Conservation (phyloP, 148 eudicot genomes). For the Rhododendron simsii region DNA sequence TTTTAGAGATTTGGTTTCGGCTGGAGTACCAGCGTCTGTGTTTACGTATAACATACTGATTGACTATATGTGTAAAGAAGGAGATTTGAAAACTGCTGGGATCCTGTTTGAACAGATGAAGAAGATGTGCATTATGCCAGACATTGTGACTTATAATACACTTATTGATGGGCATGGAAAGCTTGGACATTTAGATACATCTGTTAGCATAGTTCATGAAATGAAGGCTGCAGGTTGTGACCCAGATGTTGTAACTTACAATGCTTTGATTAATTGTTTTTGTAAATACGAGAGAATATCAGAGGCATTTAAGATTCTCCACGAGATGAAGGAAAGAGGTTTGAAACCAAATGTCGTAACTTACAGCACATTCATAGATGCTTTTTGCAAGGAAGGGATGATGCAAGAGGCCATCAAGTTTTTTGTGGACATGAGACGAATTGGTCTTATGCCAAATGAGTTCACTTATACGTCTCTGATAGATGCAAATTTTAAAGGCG, state of each 20-base stretch:
- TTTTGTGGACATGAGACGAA: conserved; percentile 83
- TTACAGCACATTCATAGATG: conserved; percentile 91
- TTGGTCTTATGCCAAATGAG: conserved; percentile 79
- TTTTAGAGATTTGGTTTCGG: conserved; percentile 57
- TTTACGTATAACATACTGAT: conserved; percentile 88
- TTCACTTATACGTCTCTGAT: conserved; percentile 79
- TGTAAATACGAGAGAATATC: conserved; percentile 70
- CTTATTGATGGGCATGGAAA: conserved; percentile 87
- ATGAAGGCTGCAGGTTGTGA: conserved; percentile 60
- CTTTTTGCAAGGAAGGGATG: conserved; percentile 93
- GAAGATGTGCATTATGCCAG: conserved; percentile 51
- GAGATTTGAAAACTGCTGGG: conserved; percentile 54
- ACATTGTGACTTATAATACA: conserved; percentile 84
- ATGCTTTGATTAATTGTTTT: conserved; percentile 75
- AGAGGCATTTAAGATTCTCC: conserved; percentile 62
- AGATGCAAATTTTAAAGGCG: conserved; percentile 81
- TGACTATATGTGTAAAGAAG: conserved; percentile 68
- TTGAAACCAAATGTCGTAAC: conserved; percentile 84
- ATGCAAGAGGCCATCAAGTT: conserved; percentile 73
- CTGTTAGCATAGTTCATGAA: conserved; percentile 47
- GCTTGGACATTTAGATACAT: conserved; percentile 56
- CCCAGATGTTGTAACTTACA: conserved; percentile 83
- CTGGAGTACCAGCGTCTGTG: conserved; percentile 62
- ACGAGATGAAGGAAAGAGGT: conserved; percentile 58
- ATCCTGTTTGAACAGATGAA: conserved; percentile 63